Evolutionary conservation across 192 early-diverging fungal genomes (phyloP), one percentile per base, ranked within the genome.

Genomic region (Rhizoclosmatium globosum): DNA sequence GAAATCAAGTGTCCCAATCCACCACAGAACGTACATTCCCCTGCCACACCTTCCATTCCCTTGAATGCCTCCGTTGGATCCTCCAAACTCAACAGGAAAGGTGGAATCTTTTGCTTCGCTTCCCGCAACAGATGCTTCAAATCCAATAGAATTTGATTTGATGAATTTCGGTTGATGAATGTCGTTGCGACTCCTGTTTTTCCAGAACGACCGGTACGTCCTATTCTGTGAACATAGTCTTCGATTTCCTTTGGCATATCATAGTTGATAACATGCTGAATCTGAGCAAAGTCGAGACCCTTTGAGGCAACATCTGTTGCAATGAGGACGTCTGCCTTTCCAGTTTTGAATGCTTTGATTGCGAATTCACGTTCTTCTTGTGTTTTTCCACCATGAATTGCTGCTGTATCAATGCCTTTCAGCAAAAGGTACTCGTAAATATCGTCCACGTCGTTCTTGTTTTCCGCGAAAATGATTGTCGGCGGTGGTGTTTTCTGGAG

Each of bases 181-280:
- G 98, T 98, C 0, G 98, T 99, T 0, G 98, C 97, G 2, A 97
- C 91, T 48, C 98, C 98, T 0, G 97, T 98, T 81, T 96, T 96
- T 38, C 98, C 98, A 3, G 93, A 93, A 80, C 98, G 95, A 68
- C 98, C 98, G 6, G 97, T 99, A 83, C 98, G 93, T 74, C 98
- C 98, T 74, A 99, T 98, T 42, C 74, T 61, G 50, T 76, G 74
- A 4, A 76, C 95, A 83, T 98, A 99, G 85, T 98, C 96, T 87
- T 99, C 98, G 84, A 99, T 99, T 80, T 98, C 97, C 77, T 98
- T 98, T 53, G 98, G 98, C 94, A 99, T 96, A 80, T 99, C 98
- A 85, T 94, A 99, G 81, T 98, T 95, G 77, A 99, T 99, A 64
- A 99, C 98, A 73, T 99, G 98, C 76, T 98, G 94, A 84, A 99